Percentiles rank a stretch among this genome's conserved stretches.
Evolutionary conservation across 176 grass and related monocot genomes (phyloP).

Genomic region (Oryza punctata): DNA sequence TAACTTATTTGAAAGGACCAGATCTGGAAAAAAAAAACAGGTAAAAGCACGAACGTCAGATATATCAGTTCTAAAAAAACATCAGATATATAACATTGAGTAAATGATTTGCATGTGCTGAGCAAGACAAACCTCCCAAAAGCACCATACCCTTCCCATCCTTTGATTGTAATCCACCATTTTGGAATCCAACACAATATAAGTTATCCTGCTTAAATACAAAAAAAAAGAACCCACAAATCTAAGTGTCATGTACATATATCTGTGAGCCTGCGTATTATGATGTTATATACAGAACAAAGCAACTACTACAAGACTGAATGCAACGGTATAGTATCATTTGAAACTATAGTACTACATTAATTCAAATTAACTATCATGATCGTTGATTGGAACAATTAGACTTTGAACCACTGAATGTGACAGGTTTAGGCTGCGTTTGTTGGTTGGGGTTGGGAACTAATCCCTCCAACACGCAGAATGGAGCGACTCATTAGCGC

Average conservation of each 20-base stretch:
- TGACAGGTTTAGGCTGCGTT: neutral
- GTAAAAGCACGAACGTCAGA: constrained; percentile 12
- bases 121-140: constrained; percentile 76
- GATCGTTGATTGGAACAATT: neutral
- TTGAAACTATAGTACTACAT: neutral
- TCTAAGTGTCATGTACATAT: neutral
- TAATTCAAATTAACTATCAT: neutral
- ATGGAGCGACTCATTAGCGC: no score
- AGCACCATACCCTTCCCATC: constrained; percentile 93
- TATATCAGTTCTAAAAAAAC: neutral
- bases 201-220: constrained; percentile 47
- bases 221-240: neutral
- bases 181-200: constrained; percentile 95
- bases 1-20: constrained; percentile 94
- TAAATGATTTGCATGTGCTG: neutral
- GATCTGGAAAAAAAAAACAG: constrained; percentile 65
- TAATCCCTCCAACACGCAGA: no score
- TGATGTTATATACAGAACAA: neutral
- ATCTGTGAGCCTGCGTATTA: neutral
- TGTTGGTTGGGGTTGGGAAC: no score
- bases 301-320: neutral
- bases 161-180: constrained; percentile 84
- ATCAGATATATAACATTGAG: neutral
- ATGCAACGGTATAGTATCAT: neutral
- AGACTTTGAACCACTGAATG: neutral